Evolutionary conservation across 2,329 filamentous ascomycete genomes (phyloP).

Genomic region (Sphaerulina vaccinii): DNA sequence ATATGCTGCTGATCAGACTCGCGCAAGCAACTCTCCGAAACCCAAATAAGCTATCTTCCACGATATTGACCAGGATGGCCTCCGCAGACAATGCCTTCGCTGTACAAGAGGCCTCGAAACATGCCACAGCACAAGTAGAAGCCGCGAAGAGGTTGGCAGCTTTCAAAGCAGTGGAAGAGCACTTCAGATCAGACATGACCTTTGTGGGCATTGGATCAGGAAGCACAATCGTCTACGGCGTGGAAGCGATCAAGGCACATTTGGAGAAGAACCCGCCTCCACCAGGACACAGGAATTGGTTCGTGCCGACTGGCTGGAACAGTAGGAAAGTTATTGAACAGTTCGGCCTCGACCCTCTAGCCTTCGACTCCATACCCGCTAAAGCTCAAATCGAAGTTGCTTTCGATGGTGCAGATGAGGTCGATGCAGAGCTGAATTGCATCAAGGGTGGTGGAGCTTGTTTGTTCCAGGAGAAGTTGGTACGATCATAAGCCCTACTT

Average conservation of each 20-base stretch:
- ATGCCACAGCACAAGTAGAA: constrained; percentile 51
- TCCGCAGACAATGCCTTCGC: constrained; percentile 10
- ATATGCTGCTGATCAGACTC: neutral
- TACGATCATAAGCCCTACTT: no score
- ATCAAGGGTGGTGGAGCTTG: constrained; percentile 99
- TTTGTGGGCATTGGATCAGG: constrained; percentile 79
- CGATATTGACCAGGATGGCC: constrained; percentile 12
- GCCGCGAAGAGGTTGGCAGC: constrained; percentile 73
- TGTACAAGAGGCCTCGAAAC: constrained; percentile 8
- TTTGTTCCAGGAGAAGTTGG: constrained; percentile 92
- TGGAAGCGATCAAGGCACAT: constrained; percentile 70
- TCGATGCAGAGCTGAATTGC: constrained; percentile 89
- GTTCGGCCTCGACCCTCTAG: constrained; percentile 73
- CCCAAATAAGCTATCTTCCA: neutral
- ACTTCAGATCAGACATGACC: constrained; percentile 62
- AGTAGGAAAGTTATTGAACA: constrained; percentile 80
- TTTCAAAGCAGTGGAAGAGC: constrained; percentile 69
- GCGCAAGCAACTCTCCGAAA: no score
- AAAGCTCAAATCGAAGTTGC: constrained; percentile 74
- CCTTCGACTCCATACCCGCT: constrained; percentile 71
- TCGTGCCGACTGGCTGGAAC: constrained; percentile 89
- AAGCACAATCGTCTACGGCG: constrained; percentile 79
- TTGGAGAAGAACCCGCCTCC: constrained; percentile 45
- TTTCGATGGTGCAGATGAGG: constrained; percentile 96
- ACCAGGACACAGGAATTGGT: constrained; percentile 67